Evolutionary conservation across 805 yeast species (phyloP).

Genomic region (Nakazawaea ishiwadae): DNA sequence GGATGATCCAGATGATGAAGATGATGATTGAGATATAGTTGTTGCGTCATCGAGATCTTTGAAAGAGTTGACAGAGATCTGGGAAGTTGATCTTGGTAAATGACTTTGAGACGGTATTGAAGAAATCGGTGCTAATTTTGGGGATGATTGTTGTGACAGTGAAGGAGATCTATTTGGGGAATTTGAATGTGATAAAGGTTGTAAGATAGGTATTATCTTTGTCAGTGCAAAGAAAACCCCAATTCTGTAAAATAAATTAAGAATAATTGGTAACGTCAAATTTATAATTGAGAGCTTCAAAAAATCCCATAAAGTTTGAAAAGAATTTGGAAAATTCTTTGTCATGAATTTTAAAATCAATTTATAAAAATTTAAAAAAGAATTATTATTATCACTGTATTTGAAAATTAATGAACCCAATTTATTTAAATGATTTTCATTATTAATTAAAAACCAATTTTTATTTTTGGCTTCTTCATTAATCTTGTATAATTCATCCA

Average conservation of each 20-base stretch:
- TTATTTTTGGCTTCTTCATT: constrained; percentile 27
- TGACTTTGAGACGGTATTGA: not conserved
- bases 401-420: constrained; percentile 6
- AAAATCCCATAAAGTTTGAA: constrained; percentile 51
- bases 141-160: constrained; percentile 10
- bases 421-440: constrained; percentile 4
- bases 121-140: constrained; percentile 9
- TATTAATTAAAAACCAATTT: constrained; percentile 14
- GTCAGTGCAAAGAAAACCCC: constrained; percentile 87
- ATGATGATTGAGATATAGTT: constrained; percentile 14
- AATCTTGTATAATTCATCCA: constrained; percentile 29
- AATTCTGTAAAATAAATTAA: constrained; percentile 81
- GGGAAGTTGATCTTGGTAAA: constrained; percentile 1
- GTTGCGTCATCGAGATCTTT: constrained; percentile 8
- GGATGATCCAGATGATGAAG: constrained; percentile 18
- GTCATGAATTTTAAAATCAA: constrained; percentile 35
- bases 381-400: not conserved
- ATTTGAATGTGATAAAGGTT: constrained; percentile 17
- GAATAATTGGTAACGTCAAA: constrained; percentile 72
- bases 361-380: constrained; percentile 15
- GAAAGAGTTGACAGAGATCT: constrained; percentile 6
- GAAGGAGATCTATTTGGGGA: constrained; percentile 9
- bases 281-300: constrained; percentile 50
- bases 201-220: constrained; percentile 71
- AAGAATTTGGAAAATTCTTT: constrained; percentile 48